Evolutionary conservation across 805 yeast species (phyloP).

Genomic region (Henningerozyma blattae): DNA sequence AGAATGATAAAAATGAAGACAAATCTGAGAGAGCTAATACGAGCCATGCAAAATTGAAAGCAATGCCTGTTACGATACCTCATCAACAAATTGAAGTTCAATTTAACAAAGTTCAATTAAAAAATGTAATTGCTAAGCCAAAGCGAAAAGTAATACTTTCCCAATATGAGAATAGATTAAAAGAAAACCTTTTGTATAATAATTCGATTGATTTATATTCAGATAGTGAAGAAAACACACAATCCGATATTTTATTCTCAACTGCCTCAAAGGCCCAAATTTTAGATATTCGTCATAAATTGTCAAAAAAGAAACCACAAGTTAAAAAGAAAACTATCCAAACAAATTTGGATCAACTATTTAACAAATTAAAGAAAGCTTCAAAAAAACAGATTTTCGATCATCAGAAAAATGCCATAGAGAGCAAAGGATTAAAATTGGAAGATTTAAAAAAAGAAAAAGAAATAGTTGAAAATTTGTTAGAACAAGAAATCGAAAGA

Average conservation of each 20-base stretch:
- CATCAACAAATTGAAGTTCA: too few species aligned
- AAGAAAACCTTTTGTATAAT: conserved; percentile 5
- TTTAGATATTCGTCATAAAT: conserved; percentile 25
- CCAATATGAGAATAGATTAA: conserved; percentile 14
- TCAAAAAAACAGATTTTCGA: conserved; percentile 38
- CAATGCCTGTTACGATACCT: too few species aligned
- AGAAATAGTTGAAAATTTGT: conserved; percentile 19
- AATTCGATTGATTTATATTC: conserved; percentile 9
- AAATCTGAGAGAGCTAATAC: too few species aligned
- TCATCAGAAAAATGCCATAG: conserved; percentile 35
- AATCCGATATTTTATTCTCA: conserved; percentile 7
- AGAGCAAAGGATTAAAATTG: conserved; percentile 33
- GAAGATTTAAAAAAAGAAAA: conserved; percentile 29
- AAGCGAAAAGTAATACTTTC: too few species aligned
- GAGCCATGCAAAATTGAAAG: too few species aligned
- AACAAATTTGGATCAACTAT: conserved; percentile 21
- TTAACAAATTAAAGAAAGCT: conserved; percentile 29
- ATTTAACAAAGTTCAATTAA: too few species aligned
- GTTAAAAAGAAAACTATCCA: conserved; percentile 2
- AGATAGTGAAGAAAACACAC: conserved; percentile 6
- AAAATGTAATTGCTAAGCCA: too few species aligned
- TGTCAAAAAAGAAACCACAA: conserved; percentile 16
- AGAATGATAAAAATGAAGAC: too few species aligned
- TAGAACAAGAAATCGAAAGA: conserved; percentile 41
- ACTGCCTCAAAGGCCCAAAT: conserved; percentile 24